These are phyloP conservation scores for Clavariopsis aquatica DNA, from an alignment of 495 filamentous ascomycete species.

Conservation along the genomic window DNA sequence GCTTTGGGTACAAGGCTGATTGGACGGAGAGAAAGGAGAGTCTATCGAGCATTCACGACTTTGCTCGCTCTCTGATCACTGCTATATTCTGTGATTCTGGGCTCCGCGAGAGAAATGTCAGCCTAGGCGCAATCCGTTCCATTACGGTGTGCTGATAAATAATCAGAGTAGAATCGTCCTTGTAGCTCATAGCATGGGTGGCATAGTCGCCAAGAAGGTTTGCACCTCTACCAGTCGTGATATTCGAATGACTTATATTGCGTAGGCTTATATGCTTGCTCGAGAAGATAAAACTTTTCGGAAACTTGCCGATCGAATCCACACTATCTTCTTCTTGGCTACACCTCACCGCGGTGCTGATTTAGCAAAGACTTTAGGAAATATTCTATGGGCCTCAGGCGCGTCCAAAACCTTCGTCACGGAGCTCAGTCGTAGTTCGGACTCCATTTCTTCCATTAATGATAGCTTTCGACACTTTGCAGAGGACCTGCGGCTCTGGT, in stretches of 20 bases:
- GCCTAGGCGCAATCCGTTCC: too few species aligned
- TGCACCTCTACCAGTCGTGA: not conserved
- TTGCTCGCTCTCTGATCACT: not conserved
- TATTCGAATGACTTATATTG: too few species aligned
- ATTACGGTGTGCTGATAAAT: too few species aligned
- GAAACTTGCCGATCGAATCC: conserved; percentile 44
- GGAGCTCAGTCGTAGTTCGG: conserved; percentile 2
- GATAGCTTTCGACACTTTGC: conserved; percentile 17
- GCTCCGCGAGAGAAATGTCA: too few species aligned
- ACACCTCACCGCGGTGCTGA: conserved; percentile 57
- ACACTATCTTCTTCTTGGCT: conserved; percentile 53
- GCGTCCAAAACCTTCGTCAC: conserved; percentile 5
- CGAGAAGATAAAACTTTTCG: conserved; percentile 33
- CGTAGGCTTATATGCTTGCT: not conserved
- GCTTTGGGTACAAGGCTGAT: conserved; percentile 45
- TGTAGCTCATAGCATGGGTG: conserved; percentile 34
- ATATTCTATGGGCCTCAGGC: conserved; percentile 38
- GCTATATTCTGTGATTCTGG: too few species aligned
- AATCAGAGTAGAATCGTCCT: too few species aligned
- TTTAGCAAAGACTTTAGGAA: conserved; percentile 47
- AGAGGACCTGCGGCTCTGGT: not conserved
- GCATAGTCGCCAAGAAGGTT: conserved; percentile 52
- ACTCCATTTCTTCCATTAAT: conserved; percentile 5
- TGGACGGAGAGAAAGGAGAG: conserved; percentile 14
- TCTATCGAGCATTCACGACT: not conserved